Base-by-base conservation (phyloP, 768 basidiomycete genomes). In the Trametes cinnabarina region DNA sequence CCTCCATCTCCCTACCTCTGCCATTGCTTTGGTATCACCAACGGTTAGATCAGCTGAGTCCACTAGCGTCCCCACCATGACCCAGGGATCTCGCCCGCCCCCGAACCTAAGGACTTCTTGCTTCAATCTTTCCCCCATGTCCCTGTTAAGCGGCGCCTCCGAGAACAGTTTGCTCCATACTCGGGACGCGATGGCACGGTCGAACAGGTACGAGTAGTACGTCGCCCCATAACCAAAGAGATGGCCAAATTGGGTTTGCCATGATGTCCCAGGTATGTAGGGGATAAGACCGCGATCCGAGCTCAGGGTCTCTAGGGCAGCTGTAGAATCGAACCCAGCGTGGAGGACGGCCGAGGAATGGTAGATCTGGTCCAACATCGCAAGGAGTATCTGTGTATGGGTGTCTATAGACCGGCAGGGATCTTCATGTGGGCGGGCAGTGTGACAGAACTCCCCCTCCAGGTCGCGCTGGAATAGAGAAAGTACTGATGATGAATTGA, bases 161-260 rank as follows among this genome's bases (percentile, higher is more conserved):
- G 77, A 74, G 66, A 98, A 98, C 0, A 96, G 75, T 10, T 83
- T 80, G 10, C 76, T 71, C 90, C 92, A 99, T 0, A 98, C 87
- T n/a, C 89, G 82, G 6, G 90, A 90, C 0, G 97, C 96, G 58
- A 99, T 97, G 4, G 94, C 94, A 4, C 95, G 85, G 64, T 98
- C 97, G 63, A 99, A 95, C 12, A 98, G 79, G 69, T 99, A 99
- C 3, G 94, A 94, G 66, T 99, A 99, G 70, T 99, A 99, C 0
- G 94, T 97, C 14, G 96, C 94, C 5, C 96, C 95, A 65, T 99
- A 99, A 2, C 95, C 94, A 67, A 89, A 95, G 5, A 99, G 75
- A 69, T 99, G 97, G 0, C 92, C 90, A 63, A 99, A 99, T 65
- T 95, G 93, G 0, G 94, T 94, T 67, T 98, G 97, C 79, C 94